Evolutionary conservation across 257 asterid species (phyloP).

Genomic region (Solanum rostratum): DNA sequence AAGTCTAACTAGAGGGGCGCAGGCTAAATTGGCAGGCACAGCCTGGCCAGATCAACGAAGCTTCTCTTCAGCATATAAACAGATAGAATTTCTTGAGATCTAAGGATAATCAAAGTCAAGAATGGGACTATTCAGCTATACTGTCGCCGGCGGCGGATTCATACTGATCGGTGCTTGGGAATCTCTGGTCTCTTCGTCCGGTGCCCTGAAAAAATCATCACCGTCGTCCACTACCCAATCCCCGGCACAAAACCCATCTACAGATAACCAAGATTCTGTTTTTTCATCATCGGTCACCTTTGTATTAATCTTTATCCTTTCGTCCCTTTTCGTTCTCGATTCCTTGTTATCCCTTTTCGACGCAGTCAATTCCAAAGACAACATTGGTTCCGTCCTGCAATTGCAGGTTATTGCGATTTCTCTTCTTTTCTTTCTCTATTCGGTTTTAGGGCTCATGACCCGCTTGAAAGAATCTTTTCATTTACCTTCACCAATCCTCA

Average conservation of each 20-base stretch:
- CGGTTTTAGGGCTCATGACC: conserved; percentile 47
- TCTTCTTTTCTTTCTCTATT: conserved; percentile 46
- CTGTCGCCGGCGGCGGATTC: conserved; percentile 62
- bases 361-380: conserved; percentile 47
- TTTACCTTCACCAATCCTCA: conserved; percentile 37
- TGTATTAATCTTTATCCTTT: conserved; percentile 37
- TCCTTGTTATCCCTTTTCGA: conserved; percentile 58
- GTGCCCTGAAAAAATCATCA: conserved; percentile 7
- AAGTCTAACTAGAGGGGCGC: neutral
- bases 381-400: conserved; percentile 58
- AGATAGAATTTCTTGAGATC: neutral
- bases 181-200: conserved; percentile 30
- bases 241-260: conserved; percentile 3
- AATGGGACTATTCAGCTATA: conserved; percentile 73
- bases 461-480: conserved; percentile 16
- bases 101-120: neutral
- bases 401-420: conserved; percentile 54
- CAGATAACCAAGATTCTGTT: conserved; percentile 4
- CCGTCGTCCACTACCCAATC: conserved; percentile 15
- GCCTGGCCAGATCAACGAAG: neutral
- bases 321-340: conserved; percentile 41
- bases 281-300: conserved; percentile 44
- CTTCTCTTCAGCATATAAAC: neutral
- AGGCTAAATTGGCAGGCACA: neutral
- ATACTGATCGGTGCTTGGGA: conserved; percentile 74